A percentile compares a stretch with the other conserved stretches of the same genome.
Evolutionary conservation across 2,329 filamentous ascomycete genomes (phyloP).

Genomic region (Pestalotiopsis sp.): DNA sequence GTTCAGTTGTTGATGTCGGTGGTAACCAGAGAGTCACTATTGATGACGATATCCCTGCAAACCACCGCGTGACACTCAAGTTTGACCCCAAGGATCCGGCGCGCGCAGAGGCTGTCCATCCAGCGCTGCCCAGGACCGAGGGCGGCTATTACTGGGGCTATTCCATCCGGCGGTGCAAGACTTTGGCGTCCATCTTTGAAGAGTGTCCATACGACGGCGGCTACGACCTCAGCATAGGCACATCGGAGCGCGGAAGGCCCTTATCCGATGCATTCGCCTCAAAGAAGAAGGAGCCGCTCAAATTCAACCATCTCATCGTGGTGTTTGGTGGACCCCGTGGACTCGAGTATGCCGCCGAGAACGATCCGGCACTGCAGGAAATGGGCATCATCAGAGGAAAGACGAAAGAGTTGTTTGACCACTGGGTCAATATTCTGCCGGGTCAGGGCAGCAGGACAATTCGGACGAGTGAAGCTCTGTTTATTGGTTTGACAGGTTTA

Average conservation of each 20-base stretch:
- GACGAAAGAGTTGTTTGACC: slow-evolving; percentile 75
- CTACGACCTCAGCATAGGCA: slow-evolving; percentile 83
- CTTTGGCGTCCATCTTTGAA: slow-evolving; percentile 75
- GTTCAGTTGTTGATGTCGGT: slow-evolving; percentile 61
- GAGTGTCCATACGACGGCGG: slow-evolving; percentile 75
- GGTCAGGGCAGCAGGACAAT: slow-evolving; percentile 83
- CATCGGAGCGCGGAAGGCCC: slow-evolving; percentile 73
- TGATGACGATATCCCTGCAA: slow-evolving; percentile 63
- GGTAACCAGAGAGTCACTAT: slow-evolving; percentile 59
- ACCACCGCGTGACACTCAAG: slow-evolving; percentile 74
- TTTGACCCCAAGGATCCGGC: slow-evolving; percentile 53
- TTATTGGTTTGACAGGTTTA: slow-evolving; percentile 73
- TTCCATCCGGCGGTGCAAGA: slow-evolving; percentile 65
- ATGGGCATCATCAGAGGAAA: slow-evolving; percentile 67
- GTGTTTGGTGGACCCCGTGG: slow-evolving; percentile 83
- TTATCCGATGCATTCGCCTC: slow-evolving; percentile 49
- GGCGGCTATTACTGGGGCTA: slow-evolving; percentile 89
- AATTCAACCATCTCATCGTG: slow-evolving; percentile 73
- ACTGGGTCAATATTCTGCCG: slow-evolving; percentile 81
- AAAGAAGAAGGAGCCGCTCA: slow-evolving; percentile 31
- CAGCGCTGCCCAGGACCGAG: slow-evolving; percentile 70
- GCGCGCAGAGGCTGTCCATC: slow-evolving; percentile 65
- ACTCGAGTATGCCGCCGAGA: slow-evolving; percentile 73
- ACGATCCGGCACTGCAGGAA: slow-evolving; percentile 55
- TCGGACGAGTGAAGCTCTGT: slow-evolving; percentile 81